Conservation (phyloP, 768 basidiomycete genomes). For the Hortiboletus flavorubellus region DNA sequence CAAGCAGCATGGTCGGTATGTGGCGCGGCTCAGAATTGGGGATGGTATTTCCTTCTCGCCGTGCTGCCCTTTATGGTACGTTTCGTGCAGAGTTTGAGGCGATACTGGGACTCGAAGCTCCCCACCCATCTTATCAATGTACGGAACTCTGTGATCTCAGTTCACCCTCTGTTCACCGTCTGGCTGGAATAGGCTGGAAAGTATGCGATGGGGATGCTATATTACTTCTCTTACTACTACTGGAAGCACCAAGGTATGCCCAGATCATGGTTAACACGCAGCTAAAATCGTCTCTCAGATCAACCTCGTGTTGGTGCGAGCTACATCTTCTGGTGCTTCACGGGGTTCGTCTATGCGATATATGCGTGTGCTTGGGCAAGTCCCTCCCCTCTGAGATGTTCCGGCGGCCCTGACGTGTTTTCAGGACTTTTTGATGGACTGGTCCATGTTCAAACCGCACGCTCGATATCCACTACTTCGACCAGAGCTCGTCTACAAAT, state of each 20-base stretch:
- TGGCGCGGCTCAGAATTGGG: constrained; percentile 51
- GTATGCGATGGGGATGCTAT: constrained; percentile 64
- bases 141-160: not conserved
- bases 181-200: constrained; percentile 66
- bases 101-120: constrained; percentile 74
- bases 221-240: constrained; percentile 63
- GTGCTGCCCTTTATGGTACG: constrained; percentile 70
- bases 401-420: not conserved
- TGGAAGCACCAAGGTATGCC: constrained; percentile 67
- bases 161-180: not conserved
- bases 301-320: constrained; percentile 39
- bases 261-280: not conserved
- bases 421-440: constrained; percentile 90
- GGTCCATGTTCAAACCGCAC: constrained; percentile 71
- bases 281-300: constrained; percentile 8
- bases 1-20: constrained; percentile 42
- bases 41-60: constrained; percentile 52
- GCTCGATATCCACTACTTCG: constrained; percentile 61
- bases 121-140: constrained; percentile 86
- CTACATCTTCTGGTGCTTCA: constrained; percentile 70
- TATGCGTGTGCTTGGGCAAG: constrained; percentile 82
- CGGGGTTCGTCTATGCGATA: constrained; percentile 55
- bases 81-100: constrained; percentile 80
- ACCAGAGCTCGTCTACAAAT: constrained; percentile 68
- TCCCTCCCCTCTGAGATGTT: not conserved